phyloP scores from a whole-genome alignment of 1,139 yeast species.

The Geotrichum bryndzae region DNA sequence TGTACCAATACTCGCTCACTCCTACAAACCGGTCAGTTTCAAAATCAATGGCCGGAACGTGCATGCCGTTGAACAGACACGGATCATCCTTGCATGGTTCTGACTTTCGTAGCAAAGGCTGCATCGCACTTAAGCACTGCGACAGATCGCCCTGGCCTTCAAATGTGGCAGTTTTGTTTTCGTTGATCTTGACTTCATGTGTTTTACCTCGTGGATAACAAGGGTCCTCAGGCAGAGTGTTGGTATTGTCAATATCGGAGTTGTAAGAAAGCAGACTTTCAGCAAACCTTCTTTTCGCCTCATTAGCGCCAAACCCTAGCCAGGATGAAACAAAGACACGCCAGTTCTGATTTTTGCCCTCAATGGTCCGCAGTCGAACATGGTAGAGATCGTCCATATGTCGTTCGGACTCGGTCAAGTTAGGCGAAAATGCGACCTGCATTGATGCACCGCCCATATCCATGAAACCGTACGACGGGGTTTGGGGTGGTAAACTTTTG shows the following conservation, averaged over 20 bases:
- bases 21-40: conserved; percentile 61
- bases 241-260: not conserved
- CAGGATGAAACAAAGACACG: conserved; percentile 65
- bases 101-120: conserved; percentile 47
- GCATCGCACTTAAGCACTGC: conserved; percentile 54
- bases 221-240: conserved; percentile 45
- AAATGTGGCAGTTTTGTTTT: conserved; percentile 35
- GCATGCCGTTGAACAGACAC: conserved; percentile 39
- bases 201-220: conserved; percentile 49
- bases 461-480: conserved; percentile 57
- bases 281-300: conserved; percentile 54
- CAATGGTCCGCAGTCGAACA: conserved; percentile 43
- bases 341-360: conserved; percentile 39
- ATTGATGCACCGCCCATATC: conserved; percentile 87
- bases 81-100: conserved; percentile 41
- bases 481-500: conserved; percentile 36
- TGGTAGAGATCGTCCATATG: conserved; percentile 52
- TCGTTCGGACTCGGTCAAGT: conserved; percentile 46
- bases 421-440: conserved; percentile 71
- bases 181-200: conserved; percentile 25
- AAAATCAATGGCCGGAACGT: conserved; percentile 62
- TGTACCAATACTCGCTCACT: conserved; percentile 79
- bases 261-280: conserved; percentile 26
- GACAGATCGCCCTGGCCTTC: conserved; percentile 57
- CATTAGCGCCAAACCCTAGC: conserved; percentile 73